Evolutionary conservation across 2,329 filamentous ascomycete genomes (phyloP).

Genomic region (Zymoseptoria crescenta): DNA sequence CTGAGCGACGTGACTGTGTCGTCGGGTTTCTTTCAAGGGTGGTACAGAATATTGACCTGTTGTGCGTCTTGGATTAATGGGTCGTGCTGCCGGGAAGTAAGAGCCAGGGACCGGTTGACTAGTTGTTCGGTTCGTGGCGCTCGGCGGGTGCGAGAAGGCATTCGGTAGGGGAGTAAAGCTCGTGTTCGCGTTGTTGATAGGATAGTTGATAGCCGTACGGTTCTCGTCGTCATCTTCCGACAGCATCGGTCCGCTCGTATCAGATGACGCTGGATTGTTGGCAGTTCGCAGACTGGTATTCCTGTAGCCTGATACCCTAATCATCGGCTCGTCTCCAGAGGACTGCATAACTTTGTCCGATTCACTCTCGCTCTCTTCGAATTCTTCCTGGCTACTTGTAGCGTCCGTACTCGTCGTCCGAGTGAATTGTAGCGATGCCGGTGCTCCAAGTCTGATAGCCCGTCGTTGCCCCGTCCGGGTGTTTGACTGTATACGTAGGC

Average conservation of each 20-base stretch:
- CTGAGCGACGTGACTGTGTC: slow-evolving; percentile 48
- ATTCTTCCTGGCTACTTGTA: slow-evolving; percentile 81
- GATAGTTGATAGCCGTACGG: slow-evolving; percentile 68
- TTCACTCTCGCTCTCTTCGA: slow-evolving; percentile 87
- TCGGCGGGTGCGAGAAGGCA: slow-evolving; percentile 77
- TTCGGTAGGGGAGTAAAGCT: slow-evolving; percentile 82
- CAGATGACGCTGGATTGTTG: slow-evolving; percentile 28
- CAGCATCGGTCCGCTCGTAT: slow-evolving; percentile 29
- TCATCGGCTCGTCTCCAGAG: slow-evolving; percentile 49
- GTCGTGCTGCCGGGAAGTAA: slow-evolving; percentile 35
- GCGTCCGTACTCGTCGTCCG: slow-evolving; percentile 41
- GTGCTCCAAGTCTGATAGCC: slow-evolving; percentile 34
- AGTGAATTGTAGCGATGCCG: slow-evolving; percentile 34
- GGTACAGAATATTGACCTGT: slow-evolving; percentile 31
- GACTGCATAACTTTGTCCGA: slow-evolving; percentile 64
- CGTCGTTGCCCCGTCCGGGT: slow-evolving; percentile 54
- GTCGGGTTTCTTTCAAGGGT: slow-evolving; percentile 22
- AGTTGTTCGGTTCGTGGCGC: slow-evolving; percentile 44
- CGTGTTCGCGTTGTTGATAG: slow-evolving; percentile 42
- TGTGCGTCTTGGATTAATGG: slow-evolving; percentile 17
- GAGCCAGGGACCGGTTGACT: slow-evolving; percentile 40
- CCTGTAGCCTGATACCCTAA: slow-evolving; percentile 1
- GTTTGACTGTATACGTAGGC: slow-evolving; percentile 64
- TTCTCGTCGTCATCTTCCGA: slow-evolving; percentile 63
- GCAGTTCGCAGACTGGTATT: neutral